Evolutionary conservation across 306 rosid species (phyloP).

Genomic region (Abrus pulchellus): DNA sequence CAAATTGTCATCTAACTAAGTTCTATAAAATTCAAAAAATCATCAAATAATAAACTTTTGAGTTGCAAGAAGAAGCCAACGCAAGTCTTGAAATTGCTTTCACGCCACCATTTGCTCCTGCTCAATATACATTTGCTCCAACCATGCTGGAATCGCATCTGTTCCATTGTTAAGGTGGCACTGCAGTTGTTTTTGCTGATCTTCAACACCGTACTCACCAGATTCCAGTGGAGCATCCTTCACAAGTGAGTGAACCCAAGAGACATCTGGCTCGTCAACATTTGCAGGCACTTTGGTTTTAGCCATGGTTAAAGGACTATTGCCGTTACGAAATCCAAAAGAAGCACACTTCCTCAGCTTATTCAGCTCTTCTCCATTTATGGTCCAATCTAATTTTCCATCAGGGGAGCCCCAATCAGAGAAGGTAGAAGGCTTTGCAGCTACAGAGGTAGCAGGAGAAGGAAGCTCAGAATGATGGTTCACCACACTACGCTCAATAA

Average conservation of each 20-base stretch:
- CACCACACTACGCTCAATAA: slow-evolving; percentile 64
- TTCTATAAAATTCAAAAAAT: slow-evolving; percentile 57
- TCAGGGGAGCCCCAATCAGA: slow-evolving; percentile 82
- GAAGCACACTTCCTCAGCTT: slow-evolving; percentile 86
- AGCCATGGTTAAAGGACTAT: slow-evolving; percentile 42
- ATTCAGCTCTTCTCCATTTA: slow-evolving; percentile 71
- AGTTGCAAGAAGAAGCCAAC: slow-evolving; percentile 42
- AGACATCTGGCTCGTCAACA: slow-evolving; percentile 68
- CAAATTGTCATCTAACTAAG: slow-evolving; percentile 57
- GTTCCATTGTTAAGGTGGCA: slow-evolving; percentile 60
- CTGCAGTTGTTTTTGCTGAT: slow-evolving; percentile 59
- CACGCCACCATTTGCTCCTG: slow-evolving; percentile 84
- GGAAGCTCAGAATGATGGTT: slow-evolving; percentile 61
- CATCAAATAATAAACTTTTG: slow-evolving; percentile 45
- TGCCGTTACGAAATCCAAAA: slow-evolving; percentile 68
- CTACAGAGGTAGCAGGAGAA: slow-evolving; percentile 53
- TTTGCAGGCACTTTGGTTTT: slow-evolving; percentile 41
- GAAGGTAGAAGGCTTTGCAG: slow-evolving; percentile 51
- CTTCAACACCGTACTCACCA: slow-evolving; percentile 52
- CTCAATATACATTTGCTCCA: slow-evolving; percentile 86
- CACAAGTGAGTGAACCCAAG: slow-evolving; percentile 81
- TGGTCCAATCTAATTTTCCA: slow-evolving; percentile 77
- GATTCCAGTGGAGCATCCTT: slow-evolving; percentile 63
- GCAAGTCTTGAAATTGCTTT: slow-evolving; percentile 22
- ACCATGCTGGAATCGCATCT: slow-evolving; percentile 71